phyloP scores from a whole-genome alignment of 257 asterid species.

The Prunella vulgaris region DNA sequence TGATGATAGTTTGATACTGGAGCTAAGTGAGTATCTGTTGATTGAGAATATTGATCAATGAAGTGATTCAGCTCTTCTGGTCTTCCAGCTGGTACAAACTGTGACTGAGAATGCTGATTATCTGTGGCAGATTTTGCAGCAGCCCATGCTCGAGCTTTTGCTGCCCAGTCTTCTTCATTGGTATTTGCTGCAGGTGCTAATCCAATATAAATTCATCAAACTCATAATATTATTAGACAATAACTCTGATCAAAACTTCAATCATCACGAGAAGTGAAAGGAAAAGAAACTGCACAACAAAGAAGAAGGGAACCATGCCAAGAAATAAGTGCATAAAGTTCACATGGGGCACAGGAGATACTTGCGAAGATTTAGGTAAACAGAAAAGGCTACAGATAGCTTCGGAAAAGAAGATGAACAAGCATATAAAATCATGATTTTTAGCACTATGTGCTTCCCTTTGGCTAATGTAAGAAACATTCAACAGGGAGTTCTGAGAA shows the following conservation, averaged over 20 bases:
- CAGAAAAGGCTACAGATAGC: not conserved
- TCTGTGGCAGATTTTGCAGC: slow-evolving; percentile 72
- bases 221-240: not conserved
- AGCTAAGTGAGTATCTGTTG: slow-evolving; percentile 42
- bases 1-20: slow-evolving; percentile 53
- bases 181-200: slow-evolving; percentile 46
- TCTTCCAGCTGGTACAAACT: slow-evolving; percentile 42
- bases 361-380: not conserved
- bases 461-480: slow-evolving; percentile 6
- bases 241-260: slow-evolving; percentile 15
- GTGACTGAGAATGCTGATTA: slow-evolving; percentile 54
- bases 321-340: not conserved
- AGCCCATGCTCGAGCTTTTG: slow-evolving; percentile 98
- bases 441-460: not conserved
- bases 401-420: not conserved
- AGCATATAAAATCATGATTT: not conserved
- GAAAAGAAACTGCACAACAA: not conserved
- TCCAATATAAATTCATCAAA: slow-evolving; percentile 22
- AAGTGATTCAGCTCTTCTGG: slow-evolving; percentile 53
- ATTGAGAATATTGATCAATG: slow-evolving; percentile 47
- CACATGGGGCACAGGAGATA: not conserved
- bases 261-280: not conserved
- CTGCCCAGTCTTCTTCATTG: slow-evolving; percentile 93
- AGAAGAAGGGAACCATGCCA: not conserved
- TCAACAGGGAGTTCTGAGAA: slow-evolving; percentile 7